These are phyloP conservation scores for Aspergillus spinulosporus DNA, from an alignment of 2,329 filamentous ascomycete species.

Conservation along the genomic window DNA sequence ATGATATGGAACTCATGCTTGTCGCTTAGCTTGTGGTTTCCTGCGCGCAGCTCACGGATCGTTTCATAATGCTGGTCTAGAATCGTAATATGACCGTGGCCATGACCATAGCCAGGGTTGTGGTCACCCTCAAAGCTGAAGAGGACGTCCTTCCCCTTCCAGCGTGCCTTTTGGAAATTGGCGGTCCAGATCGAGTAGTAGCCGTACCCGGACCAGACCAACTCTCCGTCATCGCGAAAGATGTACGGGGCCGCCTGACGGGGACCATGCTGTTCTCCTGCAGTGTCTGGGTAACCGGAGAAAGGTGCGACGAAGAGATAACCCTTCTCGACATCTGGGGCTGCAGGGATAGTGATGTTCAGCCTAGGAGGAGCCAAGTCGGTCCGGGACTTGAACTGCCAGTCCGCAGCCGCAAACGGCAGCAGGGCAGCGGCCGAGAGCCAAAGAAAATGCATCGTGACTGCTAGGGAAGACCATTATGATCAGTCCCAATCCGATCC, in stretches of 20 bases:
- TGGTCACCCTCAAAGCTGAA: slow-evolving; percentile 57
- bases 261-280: slow-evolving; percentile 34
- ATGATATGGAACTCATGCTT: slow-evolving; percentile 60
- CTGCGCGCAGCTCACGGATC: slow-evolving; percentile 53
- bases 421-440: slow-evolving; percentile 15
- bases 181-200: slow-evolving; percentile 55
- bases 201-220: slow-evolving; percentile 59
- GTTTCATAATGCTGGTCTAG: slow-evolving; percentile 58
- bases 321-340: slow-evolving; percentile 36
- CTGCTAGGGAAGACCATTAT: slow-evolving; percentile 10
- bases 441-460: slow-evolving; percentile 9
- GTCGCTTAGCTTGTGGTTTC: slow-evolving; percentile 50
- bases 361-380: slow-evolving; percentile 49
- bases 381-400: slow-evolving; percentile 51
- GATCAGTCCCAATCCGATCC: slow-evolving; percentile 9
- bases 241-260: slow-evolving; percentile 58
- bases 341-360: slow-evolving; percentile 43
- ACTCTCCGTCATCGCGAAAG: slow-evolving; percentile 55
- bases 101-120: slow-evolving; percentile 54
- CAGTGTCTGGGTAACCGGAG: slow-evolving; percentile 28
- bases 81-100: slow-evolving; percentile 56
- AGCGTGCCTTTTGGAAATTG: slow-evolving; percentile 53
- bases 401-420: slow-evolving; percentile 39
- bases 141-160: slow-evolving; percentile 55
- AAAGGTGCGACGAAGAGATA: slow-evolving; percentile 44